phyloP scores from a whole-genome alignment of 768 basidiomycete genomes.

The Hygrocybe punicea region DNA sequence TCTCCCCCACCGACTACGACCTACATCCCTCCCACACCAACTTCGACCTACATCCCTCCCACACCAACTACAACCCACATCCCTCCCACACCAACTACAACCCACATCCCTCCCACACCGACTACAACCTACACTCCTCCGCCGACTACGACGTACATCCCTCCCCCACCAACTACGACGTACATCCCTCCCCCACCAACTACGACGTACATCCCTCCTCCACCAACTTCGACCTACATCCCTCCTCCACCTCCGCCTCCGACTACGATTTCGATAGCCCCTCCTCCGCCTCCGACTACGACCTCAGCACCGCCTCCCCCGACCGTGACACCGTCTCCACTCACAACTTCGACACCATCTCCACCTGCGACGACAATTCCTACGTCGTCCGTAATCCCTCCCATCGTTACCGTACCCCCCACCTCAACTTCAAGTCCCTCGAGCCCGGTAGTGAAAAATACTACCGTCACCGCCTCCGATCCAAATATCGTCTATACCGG shows the following conservation, averaged over 20 bases:
- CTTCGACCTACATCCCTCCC: neutral
- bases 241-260: neutral
- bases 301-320: neutral
- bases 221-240: neutral
- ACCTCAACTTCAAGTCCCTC: neutral
- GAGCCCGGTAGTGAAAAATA: neutral
- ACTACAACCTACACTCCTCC: neutral
- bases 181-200: too few relatives aligned
- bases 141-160: neutral
- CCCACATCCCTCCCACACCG: too few relatives aligned
- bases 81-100: neutral
- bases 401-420: neutral
- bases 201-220: too few relatives aligned
- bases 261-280: neutral
- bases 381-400: neutral
- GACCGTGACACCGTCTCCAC: neutral
- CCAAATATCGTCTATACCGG: neutral
- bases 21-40: too few relatives aligned
- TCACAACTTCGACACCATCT: neutral
- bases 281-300: neutral
- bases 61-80: neutral
- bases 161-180: too few relatives aligned
- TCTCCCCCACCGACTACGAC: too few relatives aligned
- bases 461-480: neutral
- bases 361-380: neutral